Base-by-base conservation (phyloP, 495 filamentous ascomycete species). In the Hypoxylon lienhwacheense region DNA sequence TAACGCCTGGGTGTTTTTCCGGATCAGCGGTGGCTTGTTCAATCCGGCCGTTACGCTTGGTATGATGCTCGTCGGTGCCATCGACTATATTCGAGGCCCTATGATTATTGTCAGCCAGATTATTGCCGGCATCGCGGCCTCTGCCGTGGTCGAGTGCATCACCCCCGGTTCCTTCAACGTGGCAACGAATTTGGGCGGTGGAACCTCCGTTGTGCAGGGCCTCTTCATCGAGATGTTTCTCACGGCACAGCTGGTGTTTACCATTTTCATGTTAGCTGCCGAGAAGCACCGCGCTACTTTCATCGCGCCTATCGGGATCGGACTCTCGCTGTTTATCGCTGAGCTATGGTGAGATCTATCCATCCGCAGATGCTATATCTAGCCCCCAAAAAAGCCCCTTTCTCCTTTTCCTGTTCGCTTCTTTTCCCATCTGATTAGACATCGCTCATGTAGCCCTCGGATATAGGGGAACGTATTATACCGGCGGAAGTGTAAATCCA, bases 1-100 rank as follows among this genome's bases (percentile, higher is more conserved):
- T 64, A 93, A 91, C 61, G 87, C 87, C 1, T 95, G 87, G 89
- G 80, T 88, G 0, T 95, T 92, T 74, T 93, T 87, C 69, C 81
- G 88, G 7, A 81, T 93, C 24, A 85, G 79, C 2, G 89, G 89
- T 6, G 89, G 88, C 7, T 67, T 90, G 7, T 95, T 93, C 68
- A 93, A 95, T 60, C 90, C 90, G 0, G 86, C 83, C 29, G 73
- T 83, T 4, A 83, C 82, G 2, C 63, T 87, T 7, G 81, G 73
- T 1, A 68, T 86, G 59, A 71, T 77, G 41, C 64, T 85, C 0
- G 76, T 85, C 20, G 82, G 81, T 8, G 81, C 80, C 6, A 67
- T 86, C 21, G 55, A 68, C 6, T 63, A 69, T 40, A 45, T 79
- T 2, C 77, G 85, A 11, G 76, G 72, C 1, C 50, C 70, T 4